Conservation (phyloP, 139 green algal species). For the Coelastrella sp. region DNA sequence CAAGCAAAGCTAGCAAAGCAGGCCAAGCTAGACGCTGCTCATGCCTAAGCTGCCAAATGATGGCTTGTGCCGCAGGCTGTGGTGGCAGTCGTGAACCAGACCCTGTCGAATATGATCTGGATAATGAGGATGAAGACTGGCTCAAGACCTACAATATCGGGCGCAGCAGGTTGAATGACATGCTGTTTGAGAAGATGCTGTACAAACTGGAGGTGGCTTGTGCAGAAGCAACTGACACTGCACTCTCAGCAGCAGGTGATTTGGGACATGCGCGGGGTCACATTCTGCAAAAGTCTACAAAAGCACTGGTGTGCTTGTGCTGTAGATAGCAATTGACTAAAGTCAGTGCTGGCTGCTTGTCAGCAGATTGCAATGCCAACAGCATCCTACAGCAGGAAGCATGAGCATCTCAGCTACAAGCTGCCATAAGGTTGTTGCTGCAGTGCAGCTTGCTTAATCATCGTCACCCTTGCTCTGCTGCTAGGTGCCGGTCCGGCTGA, state of each 20-base stretch:
- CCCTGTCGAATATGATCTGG: constrained; percentile 96
- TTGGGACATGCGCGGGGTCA: no score
- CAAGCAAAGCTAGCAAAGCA: not conserved
- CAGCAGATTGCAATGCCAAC: no score
- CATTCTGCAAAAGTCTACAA: not conserved
- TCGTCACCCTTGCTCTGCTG: not conserved
- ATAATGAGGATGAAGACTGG: constrained; percentile 94
- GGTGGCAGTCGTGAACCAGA: constrained; percentile 62
- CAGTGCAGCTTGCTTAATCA: no score
- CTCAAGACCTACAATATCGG: constrained; percentile 85
- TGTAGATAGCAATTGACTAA: not conserved
- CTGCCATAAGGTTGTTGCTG: not conserved
- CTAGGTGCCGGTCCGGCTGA: constrained; percentile 19
- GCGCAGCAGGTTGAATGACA: constrained; percentile 43
- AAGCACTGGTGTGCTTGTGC: not conserved
- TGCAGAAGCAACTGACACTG: constrained; percentile 70
- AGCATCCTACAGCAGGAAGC: not conserved
- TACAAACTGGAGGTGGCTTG: constrained; percentile 89
- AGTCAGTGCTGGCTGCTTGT: no score
- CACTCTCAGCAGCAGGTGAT: constrained; percentile 50
- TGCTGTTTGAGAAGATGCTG: constrained; percentile 82
- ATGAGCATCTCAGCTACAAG: no score
- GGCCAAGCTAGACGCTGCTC: not conserved
- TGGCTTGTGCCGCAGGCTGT: constrained; percentile 54
- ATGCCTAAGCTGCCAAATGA: not conserved